Percentiles rank a stretch among this genome's conserved stretches.
Conservation (phyloP, 768 basidiomycete species). For the Auricularia sp. region DNA sequence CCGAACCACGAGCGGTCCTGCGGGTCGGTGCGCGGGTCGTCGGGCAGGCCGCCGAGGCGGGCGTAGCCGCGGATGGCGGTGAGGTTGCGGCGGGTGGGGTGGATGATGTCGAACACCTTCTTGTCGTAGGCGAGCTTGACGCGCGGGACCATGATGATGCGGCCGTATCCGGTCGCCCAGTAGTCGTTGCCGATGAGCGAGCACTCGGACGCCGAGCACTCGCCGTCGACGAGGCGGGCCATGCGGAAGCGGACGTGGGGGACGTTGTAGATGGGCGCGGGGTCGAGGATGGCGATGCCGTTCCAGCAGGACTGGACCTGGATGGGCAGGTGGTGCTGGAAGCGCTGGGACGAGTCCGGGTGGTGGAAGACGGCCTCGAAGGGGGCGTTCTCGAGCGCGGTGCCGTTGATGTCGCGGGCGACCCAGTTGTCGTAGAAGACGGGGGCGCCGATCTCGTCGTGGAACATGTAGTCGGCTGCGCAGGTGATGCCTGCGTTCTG, state of each 20-base stretch:
- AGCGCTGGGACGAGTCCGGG: slow-evolving; percentile 59
- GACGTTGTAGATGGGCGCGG: slow-evolving; percentile 87
- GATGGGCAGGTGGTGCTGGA: slow-evolving; percentile 85
- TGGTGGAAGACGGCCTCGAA: slow-evolving; percentile 94
- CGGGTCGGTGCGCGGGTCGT: slow-evolving; percentile 92
- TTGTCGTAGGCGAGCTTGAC: slow-evolving; percentile 94
- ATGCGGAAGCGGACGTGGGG: slow-evolving; percentile 93
- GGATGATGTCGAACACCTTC: slow-evolving; percentile 93
- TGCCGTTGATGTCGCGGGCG: slow-evolving; percentile 96
- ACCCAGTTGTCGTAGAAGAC: slow-evolving; percentile 99
- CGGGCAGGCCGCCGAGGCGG: slow-evolving; percentile 91
- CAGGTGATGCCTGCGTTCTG: slow-evolving; percentile 99
- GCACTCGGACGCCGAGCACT: slow-evolving; percentile 94
- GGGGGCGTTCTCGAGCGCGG: slow-evolving; percentile 94
- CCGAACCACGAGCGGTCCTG: slow-evolving; percentile 98
- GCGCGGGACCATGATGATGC: slow-evolving; percentile 95
- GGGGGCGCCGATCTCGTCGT: slow-evolving; percentile 83
- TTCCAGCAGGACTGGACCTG: slow-evolving; percentile 99
- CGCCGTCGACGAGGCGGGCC: slow-evolving; percentile 78
- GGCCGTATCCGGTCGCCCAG: slow-evolving; percentile 90
- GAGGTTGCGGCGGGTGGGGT: slow-evolving; percentile 81
- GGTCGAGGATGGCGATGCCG: slow-evolving; percentile 90
- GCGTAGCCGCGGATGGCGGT: slow-evolving; percentile 93
- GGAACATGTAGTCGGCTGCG: slow-evolving; percentile 98
- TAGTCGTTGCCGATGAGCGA: slow-evolving; percentile 97